Base-by-base conservation (phyloP, 306 rosid species). In the Pyrus betulifolia region DNA sequence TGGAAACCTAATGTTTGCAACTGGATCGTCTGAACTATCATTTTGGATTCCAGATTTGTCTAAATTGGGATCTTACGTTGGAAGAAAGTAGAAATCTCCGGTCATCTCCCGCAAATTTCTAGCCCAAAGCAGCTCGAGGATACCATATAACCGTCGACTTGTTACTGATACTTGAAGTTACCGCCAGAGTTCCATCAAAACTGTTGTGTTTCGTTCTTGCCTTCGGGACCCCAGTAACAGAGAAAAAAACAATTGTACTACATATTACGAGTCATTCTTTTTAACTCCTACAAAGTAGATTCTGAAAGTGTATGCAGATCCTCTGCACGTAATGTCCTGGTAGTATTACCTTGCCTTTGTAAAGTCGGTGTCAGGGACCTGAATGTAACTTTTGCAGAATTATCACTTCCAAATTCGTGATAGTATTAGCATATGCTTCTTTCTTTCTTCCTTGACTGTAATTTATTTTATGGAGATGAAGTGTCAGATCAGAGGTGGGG, bases 21-120 rank as follows among this genome's bases (percentile, higher is more conserved):
- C 99, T 17, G 98, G 98, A 64, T 92, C 97, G 18, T 88, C 97
- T 60, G 99, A 90, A 82, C 76, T 92, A 58, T 89, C 98, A 81
- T 95, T 95, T 77, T 95, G 96, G 97, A 64, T 95, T 75, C 98
- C 97, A 5, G 96, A 95, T 86, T 84, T 92, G 85, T 95, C 98
- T 28, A 95, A 95, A 81, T 72, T 90, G 71, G 98, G 96, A 71
- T 85, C 98, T 59, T 90, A 88, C 61, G 97, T 85, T 33, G 97
- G 88, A 71, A 90, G 93, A 79, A 94, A 91, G 84, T 91, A 91
- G 85, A 83, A 84, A 28, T 70, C 21, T 57, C 65, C 25, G n/a
- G 64, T 31, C 40, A 58, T 52, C 72, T 49, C 25, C 9, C 33
- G 0, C 38, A 15, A 33, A 80, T 17, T 67, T 78, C 69, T 72